These are phyloP conservation scores for Taiozyma sp. DNA, from an alignment of 1,139 yeast genomes.

Conservation along the genomic window DNA sequence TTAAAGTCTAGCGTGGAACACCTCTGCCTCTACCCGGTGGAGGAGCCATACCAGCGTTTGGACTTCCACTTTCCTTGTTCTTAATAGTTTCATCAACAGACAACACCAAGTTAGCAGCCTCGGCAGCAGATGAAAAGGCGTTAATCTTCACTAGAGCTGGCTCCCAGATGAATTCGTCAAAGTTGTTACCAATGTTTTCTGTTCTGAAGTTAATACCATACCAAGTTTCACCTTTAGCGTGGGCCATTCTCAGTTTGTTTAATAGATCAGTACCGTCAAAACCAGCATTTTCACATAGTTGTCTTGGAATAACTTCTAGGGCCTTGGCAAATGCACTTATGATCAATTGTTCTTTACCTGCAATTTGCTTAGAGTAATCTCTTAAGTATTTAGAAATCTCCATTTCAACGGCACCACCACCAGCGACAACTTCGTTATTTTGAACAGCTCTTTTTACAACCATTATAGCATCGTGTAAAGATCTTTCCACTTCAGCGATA, in stretches of 20 bases:
- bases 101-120: slow-evolving; percentile 88
- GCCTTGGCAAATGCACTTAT: slow-evolving; percentile 93
- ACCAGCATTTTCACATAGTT: slow-evolving; percentile 96
- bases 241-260: slow-evolving; percentile 87
- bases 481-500: slow-evolving; percentile 96
- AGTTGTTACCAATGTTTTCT: slow-evolving; percentile 80
- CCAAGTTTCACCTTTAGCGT: slow-evolving; percentile 90
- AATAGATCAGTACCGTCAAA: slow-evolving; percentile 92
- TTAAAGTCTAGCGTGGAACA: slow-evolving; percentile 31
- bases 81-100: slow-evolving; percentile 95
- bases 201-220: slow-evolving; percentile 88
- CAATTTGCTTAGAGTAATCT: slow-evolving; percentile 80
- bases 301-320: slow-evolving; percentile 93
- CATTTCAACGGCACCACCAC: slow-evolving; percentile 99
- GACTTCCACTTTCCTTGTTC: slow-evolving; percentile 62
- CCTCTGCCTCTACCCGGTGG: slow-evolving; percentile 66
- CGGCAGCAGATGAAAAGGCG: slow-evolving; percentile 96
- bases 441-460: slow-evolving; percentile 93
- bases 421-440: slow-evolving; percentile 87
- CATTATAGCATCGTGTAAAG: slow-evolving; percentile 97
- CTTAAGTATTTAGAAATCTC: slow-evolving; percentile 86
- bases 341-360: slow-evolving; percentile 93
- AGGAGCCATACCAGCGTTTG: slow-evolving; percentile 47
- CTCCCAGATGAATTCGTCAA: slow-evolving; percentile 92
- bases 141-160: slow-evolving; percentile 92